Conservation (phyloP, 495 filamentous ascomycete genomes). For the Hyaloscypha hepaticicola region DNA sequence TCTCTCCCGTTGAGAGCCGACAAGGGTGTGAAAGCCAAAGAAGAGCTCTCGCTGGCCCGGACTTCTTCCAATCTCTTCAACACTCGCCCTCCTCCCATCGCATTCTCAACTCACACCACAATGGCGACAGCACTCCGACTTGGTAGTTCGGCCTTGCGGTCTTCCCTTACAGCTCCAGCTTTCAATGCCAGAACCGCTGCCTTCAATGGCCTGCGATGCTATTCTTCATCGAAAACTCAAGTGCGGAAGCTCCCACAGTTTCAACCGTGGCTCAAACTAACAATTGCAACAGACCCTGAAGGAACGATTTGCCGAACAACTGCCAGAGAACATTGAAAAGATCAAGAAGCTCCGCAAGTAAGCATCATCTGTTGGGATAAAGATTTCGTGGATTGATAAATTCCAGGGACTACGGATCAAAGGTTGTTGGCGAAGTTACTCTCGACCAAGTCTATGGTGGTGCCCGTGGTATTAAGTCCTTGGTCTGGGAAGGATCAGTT, state of each 20-base stretch:
- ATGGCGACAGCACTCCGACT: constrained; percentile 83
- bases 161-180: constrained; percentile 60
- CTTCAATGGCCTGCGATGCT: constrained; percentile 82
- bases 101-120: constrained; percentile 35
- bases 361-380: constrained; percentile 15
- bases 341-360: constrained; percentile 98
- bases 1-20: neutral
- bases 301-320: constrained; percentile 93
- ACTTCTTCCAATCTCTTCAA: constrained; percentile 12
- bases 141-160: constrained; percentile 70
- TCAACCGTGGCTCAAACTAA: constrained; percentile 18
- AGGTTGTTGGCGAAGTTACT: constrained; percentile 95
- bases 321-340: constrained; percentile 96
- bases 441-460: constrained; percentile 99
- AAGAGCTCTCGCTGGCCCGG: neutral
- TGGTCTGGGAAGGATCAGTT: constrained; percentile 99
- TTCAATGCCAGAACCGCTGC: constrained; percentile 60
- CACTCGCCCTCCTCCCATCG: constrained; percentile 29
- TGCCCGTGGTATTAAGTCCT: constrained; percentile 96
- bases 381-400: constrained; percentile 14
- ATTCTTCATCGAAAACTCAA: constrained; percentile 82
- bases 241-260: constrained; percentile 45
- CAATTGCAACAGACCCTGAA: constrained; percentile 75
- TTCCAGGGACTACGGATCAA: constrained; percentile 83
- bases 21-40: neutral